Conservation (phyloP, 2,329 filamentous ascomycete species). For the Aspergillus terreus region DNA sequence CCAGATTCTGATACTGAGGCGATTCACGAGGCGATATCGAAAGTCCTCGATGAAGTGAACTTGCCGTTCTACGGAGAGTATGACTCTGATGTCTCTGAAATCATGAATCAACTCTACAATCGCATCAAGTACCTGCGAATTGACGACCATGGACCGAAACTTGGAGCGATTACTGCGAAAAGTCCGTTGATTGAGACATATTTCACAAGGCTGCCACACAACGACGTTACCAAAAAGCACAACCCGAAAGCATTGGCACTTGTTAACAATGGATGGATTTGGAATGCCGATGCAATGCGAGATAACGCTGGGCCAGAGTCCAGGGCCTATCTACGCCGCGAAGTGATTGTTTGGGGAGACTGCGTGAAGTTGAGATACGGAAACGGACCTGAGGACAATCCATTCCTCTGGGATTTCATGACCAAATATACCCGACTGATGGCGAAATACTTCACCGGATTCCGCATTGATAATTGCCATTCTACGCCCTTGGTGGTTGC, state of each 20-base stretch:
- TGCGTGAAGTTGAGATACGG: slow-evolving; percentile 97
- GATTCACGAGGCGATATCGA: slow-evolving; percentile 50
- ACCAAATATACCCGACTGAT: slow-evolving; percentile 84
- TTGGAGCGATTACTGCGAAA: slow-evolving; percentile 70
- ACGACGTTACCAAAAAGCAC: slow-evolving; percentile 73
- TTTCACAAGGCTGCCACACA: slow-evolving; percentile 82
- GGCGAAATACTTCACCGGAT: slow-evolving; percentile 91
- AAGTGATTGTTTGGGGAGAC: slow-evolving; percentile 98
- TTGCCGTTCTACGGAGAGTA: slow-evolving; percentile 89
- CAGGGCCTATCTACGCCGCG: slow-evolving; percentile 86
- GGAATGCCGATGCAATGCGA: slow-evolving; percentile 89
- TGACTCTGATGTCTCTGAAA: slow-evolving; percentile 74
- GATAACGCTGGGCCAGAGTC: slow-evolving; percentile 91
- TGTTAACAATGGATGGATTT: slow-evolving; percentile 98
- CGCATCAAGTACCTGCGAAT: slow-evolving; percentile 91
- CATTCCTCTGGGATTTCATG: slow-evolving; percentile 96
- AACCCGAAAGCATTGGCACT: slow-evolving; percentile 73
- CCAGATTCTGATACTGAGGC: slow-evolving; percentile 40
- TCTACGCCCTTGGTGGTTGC: slow-evolving; percentile 93
- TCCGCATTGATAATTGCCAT: slow-evolving; percentile 97
- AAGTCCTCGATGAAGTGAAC: slow-evolving; percentile 79
- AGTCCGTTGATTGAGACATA: slow-evolving; percentile 89
- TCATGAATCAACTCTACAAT: slow-evolving; percentile 88
- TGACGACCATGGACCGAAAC: slow-evolving; percentile 85
- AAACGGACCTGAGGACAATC: slow-evolving; percentile 72